phyloP scores from a whole-genome alignment of 2,329 filamentous ascomycete genomes.

The Penicillium sp. region DNA sequence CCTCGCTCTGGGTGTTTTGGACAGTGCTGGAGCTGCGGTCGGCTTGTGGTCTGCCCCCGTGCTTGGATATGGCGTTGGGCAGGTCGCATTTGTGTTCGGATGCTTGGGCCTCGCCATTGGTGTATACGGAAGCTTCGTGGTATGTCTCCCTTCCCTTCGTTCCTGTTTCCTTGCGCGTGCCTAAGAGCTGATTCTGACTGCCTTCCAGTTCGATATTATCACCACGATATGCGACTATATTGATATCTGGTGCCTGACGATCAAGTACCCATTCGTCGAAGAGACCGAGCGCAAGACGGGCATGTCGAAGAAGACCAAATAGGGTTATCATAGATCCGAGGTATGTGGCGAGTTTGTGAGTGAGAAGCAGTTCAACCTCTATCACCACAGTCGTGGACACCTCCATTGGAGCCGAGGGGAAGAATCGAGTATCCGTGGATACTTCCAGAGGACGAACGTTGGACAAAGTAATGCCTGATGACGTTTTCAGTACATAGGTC shows the following conservation, averaged over 20 bases:
- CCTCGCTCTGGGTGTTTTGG: conserved; percentile 71
- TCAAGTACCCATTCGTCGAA: conserved; percentile 71
- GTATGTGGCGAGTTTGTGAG: conserved; percentile 2
- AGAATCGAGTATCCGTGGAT: conserved; percentile 6
- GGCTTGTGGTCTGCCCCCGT: conserved; percentile 64
- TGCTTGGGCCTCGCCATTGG: conserved; percentile 81
- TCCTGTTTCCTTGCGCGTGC: not conserved
- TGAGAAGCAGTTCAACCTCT: conserved; percentile 18
- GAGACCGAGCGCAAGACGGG: conserved; percentile 28
- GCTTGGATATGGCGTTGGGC: conserved; percentile 73
- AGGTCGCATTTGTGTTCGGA: conserved; percentile 85
- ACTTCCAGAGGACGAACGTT: conserved; percentile 1
- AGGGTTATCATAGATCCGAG: not conserved
- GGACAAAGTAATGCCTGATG: conserved; percentile 9
- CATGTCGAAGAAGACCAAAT: conserved; percentile 28
- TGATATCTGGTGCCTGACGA: conserved; percentile 97
- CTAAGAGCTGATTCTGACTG: not conserved
- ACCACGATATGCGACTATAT: conserved; percentile 96
- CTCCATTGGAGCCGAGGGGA: conserved; percentile 2
- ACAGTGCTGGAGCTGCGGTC: conserved; percentile 70
- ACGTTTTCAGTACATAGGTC: conserved; percentile 12
- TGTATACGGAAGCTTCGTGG: conserved; percentile 95
- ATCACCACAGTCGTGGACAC: conserved; percentile 8
- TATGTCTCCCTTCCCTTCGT: conserved; percentile 31
- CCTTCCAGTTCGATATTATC: conserved; percentile 71